Evolutionary conservation across 257 asterid genomes (phyloP).

Genomic region (Fraxinus cuspidata): DNA sequence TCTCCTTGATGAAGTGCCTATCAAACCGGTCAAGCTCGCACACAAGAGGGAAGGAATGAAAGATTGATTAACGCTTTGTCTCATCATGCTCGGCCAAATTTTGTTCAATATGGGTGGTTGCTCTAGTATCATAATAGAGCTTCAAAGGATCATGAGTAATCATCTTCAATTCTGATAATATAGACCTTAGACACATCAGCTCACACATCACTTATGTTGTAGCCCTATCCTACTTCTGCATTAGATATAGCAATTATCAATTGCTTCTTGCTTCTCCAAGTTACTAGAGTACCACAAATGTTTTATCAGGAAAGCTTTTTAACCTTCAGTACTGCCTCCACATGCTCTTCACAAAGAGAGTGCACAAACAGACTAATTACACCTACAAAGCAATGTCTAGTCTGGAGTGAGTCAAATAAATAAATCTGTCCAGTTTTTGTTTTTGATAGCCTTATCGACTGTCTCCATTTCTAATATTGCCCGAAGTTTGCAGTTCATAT

Average conservation of each 20-base stretch:
- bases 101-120: neutral
- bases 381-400: neutral
- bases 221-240: neutral
- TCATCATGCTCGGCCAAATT: neutral
- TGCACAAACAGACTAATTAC: neutral
- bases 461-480: neutral
- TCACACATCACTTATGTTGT: neutral
- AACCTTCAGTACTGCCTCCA: neutral
- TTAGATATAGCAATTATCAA: neutral
- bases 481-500: neutral
- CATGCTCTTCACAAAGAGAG: neutral
- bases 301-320: neutral
- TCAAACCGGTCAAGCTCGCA: too few relatives aligned
- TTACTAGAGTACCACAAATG: neutral
- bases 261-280: slow-evolving; percentile 2
- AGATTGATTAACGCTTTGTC: neutral
- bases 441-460: neutral
- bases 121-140: neutral
- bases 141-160: neutral
- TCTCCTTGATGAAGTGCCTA: neutral
- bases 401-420: neutral
- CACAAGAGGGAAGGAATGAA: too few relatives aligned
- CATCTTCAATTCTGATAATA: neutral
- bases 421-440: neutral
- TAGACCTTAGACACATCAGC: neutral